phyloP scores from a whole-genome alignment of 2,329 filamentous ascomycete genomes.

The Macrophomina phaseolina region DNA sequence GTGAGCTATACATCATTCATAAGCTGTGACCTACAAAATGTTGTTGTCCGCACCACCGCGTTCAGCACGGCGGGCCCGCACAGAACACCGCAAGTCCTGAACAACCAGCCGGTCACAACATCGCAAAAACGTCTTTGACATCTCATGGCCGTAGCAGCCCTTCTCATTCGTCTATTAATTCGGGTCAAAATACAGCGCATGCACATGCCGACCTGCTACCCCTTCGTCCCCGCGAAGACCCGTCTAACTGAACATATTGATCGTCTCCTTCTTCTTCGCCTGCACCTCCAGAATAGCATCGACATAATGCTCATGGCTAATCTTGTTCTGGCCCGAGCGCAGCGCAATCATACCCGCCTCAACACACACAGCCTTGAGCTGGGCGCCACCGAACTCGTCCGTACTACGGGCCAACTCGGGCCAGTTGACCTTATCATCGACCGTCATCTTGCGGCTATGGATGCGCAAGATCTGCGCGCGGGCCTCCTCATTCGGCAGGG shows the following conservation, averaged over 20 bases:
- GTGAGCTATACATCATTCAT: no score
- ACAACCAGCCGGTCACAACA: no score
- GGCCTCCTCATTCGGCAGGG: constrained; percentile 95
- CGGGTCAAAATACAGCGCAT: constrained; percentile 7
- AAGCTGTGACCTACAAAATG: no score
- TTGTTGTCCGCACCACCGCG: no score
- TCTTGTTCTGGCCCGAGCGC: constrained; percentile 92
- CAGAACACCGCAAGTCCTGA: no score
- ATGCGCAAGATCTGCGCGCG: constrained; percentile 97
- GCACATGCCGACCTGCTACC: neutral
- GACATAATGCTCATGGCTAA: constrained; percentile 97
- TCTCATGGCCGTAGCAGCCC: constrained; percentile 3
- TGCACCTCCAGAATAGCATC: constrained; percentile 97
- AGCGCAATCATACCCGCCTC: constrained; percentile 99
- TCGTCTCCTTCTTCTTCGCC: constrained; percentile 88
- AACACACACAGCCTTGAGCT: constrained; percentile 97
- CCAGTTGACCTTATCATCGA: constrained; percentile 94
- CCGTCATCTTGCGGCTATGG: constrained; percentile 97
- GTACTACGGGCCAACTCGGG: constrained; percentile 92
- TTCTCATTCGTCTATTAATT: constrained; percentile 10
- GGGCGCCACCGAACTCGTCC: constrained; percentile 96
- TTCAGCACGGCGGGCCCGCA: no score
- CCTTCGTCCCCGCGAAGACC: neutral
- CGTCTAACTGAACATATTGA: constrained; percentile 50
- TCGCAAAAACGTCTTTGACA: neutral